Evolutionary conservation across 768 basidiomycete genomes (phyloP), one percentile per base, ranked within the genome.

Genomic region (Tulasnella sp.): DNA sequence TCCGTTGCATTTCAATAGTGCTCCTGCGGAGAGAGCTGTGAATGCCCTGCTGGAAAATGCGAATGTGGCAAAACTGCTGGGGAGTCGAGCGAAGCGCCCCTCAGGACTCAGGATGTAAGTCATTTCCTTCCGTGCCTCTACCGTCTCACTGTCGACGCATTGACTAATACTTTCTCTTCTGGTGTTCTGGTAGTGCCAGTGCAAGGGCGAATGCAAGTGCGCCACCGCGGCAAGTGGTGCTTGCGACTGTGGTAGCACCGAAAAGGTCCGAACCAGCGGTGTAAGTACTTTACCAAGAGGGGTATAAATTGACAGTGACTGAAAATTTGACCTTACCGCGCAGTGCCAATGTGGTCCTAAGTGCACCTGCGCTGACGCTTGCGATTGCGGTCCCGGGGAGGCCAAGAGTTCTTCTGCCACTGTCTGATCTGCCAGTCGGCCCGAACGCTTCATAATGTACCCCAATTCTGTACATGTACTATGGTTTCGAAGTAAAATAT

Each of bases 131-230:
- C 5, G 9, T 26, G 11, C 10, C 5, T 35, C 61, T 67, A 29
- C 32, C 29, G 0, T 67, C 29, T 16, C 6, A n/a, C 6, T 51
- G 44, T 67, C 61, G 26, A 15, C 3, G 7, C 13, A 35, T 26
- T 18, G 61, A 67, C 16, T 67, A 29, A 67, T 35, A 10, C 3
- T 0, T 3, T 26, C 29, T 10, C 61, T 67, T 2, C 0, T 67
- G 5, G 6, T 35, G 5, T 0, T 26, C n/a, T 35, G 16, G 15
- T 35, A 67, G 61, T 67, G 61, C 13, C 61, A 67, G 32, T 67
- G 61, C 61, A 67, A 67, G 26, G 61, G 61, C 61, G 61, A 67
- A 67, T 67, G 61, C 61, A 67, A 67, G 16, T 67, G 61, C 32
- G 61, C 61, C 1, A 67, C 29, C 32, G 26, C 29, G 11, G 26